Evolutionary conservation across 2,329 filamentous ascomycete species (phyloP).

Genomic region (Elsinoe perseae): DNA sequence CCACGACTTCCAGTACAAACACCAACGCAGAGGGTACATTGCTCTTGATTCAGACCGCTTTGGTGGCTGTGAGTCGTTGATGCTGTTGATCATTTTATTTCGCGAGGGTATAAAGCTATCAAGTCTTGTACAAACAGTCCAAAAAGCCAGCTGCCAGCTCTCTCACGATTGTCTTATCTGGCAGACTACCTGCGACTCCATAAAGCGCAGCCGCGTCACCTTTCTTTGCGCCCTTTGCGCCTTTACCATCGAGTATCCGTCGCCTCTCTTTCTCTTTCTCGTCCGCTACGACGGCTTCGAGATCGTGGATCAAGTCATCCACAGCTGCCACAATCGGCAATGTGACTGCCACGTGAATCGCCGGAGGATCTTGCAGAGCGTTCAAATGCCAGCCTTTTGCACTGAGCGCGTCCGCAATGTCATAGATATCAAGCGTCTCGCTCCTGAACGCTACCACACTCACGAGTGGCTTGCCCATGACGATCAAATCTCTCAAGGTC

Average conservation of each 20-base stretch:
- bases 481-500: constrained; percentile 62
- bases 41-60: neutral
- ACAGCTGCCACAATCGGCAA: constrained; percentile 74
- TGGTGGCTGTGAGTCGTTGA: neutral
- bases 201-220: constrained; percentile 85
- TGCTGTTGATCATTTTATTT: neutral
- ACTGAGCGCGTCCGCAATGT: constrained; percentile 83
- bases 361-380: constrained; percentile 81
- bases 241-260: constrained; percentile 60
- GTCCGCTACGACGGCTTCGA: constrained; percentile 52
- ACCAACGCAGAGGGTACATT: too few relatives aligned
- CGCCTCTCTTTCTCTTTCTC: constrained; percentile 77
- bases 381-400: constrained; percentile 90
- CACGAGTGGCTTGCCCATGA: constrained; percentile 80
- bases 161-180: constrained; percentile 90
- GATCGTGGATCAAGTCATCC: constrained; percentile 68
- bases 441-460: constrained; percentile 83
- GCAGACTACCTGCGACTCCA: constrained; percentile 87
- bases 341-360: constrained; percentile 90
- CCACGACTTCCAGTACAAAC: too few relatives aligned
- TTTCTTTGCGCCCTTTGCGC: constrained; percentile 49
- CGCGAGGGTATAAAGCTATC: constrained; percentile 13
- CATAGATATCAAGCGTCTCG: constrained; percentile 84
- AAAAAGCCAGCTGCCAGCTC: constrained; percentile 86
- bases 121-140: constrained; percentile 86